Evolutionary conservation across 2,329 filamentous ascomycete species (phyloP), one percentile per base, ranked within the genome.

Genomic region (Trichoderma semiorbis): DNA sequence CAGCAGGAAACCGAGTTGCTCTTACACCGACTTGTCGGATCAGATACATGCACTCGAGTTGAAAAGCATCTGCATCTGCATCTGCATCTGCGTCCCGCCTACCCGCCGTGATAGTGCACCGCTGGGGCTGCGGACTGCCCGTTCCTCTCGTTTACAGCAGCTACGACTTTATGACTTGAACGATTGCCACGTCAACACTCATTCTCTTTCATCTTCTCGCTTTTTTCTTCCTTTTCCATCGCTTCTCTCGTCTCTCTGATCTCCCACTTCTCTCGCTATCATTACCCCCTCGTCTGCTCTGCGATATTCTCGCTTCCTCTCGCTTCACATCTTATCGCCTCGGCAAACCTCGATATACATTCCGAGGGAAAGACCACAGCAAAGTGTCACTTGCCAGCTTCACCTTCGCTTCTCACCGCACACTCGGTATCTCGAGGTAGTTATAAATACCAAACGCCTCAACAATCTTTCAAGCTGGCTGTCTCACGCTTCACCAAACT

Each of bases 101-200:
- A 36, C 69, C 55, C 36, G 62, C 47, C 26, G 43, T 66, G 61
- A 43, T 32, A 47, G 57, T 53, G 63, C 63, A 55, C 21, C 53
- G 53, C 62, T 14, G 16, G 32, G 53, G 47, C 69, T 66, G 69
- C 62, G 32, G 68, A 39, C 50, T 55, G 53, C 68, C 68, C 47
- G 26, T 50, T 69, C 24, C 53, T 24, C 26, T 61, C 34, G 30
- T 43, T 70, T 39, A 43, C 58, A 34, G 62, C 69, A 60, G 63
- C 50, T 61, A 71, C 69, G 69, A 68, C 69, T 68, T 67, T 26
- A 68, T 43, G 69, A 66, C 53, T 68, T 61, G 30, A 32, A 71
- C 43, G 63, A 68, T 53, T 68, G 63, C 32, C 68, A 70, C 47
- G 60, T 47, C 47, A 61, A 63, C 39, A 11, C 39, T 14, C 28